These are phyloP conservation scores for Castanea sativa DNA, from an alignment of 306 rosid genomes.

Conservation along the genomic window DNA sequence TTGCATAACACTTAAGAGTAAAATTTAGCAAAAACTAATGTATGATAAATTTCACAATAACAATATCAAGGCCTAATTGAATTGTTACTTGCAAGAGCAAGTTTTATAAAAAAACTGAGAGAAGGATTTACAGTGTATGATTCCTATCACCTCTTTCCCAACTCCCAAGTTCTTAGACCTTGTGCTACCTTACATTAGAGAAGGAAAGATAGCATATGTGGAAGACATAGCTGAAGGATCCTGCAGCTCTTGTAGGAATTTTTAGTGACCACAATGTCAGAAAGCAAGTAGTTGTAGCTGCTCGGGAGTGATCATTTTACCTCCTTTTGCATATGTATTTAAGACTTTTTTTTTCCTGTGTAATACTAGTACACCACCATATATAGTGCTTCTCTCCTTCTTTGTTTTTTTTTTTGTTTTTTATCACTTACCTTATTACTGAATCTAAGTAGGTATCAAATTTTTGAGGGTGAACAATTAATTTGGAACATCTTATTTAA, in stretches of 20 bases:
- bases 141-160: slow-evolving; percentile 44
- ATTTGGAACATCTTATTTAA: too few species aligned
- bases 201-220: slow-evolving; percentile 39
- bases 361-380: too few species aligned
- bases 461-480: too few species aligned
- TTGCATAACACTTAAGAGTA: too few species aligned
- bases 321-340: neutral
- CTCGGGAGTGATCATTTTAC: slow-evolving; percentile 18
- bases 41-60: neutral
- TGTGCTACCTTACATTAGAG: slow-evolving; percentile 48
- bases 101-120: neutral
- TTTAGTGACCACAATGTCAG: slow-evolving; percentile 39
- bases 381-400: too few species aligned
- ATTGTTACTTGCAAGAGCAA: too few species aligned
- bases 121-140: slow-evolving; percentile 51
- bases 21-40: neutral
- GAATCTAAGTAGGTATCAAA: too few species aligned
- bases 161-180: slow-evolving; percentile 58
- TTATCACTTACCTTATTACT: too few species aligned
- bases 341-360: too few species aligned
- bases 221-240: slow-evolving; percentile 43
- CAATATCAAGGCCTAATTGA: too few species aligned
- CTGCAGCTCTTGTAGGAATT: slow-evolving; percentile 33
- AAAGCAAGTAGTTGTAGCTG: slow-evolving; percentile 35
- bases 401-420: too few species aligned